Conservation (phyloP, 805 yeast species). For the Scheffersomyces stipitis region DNA sequence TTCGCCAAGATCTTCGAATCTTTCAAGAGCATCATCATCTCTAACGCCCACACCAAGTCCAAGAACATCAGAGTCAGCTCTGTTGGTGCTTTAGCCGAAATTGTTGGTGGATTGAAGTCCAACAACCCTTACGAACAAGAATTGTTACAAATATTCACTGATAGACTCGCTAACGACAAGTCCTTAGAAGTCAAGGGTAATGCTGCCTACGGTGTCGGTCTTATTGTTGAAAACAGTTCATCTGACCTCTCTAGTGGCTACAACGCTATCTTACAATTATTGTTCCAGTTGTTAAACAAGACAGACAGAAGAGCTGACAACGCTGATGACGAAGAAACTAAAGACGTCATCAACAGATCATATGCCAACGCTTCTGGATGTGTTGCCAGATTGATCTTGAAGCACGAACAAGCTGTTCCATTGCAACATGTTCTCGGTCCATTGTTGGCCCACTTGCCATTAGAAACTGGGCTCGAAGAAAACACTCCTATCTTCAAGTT, state of each 20-base stretch:
- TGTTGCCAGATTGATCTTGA: slow-evolving; percentile 86
- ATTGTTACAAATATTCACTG: slow-evolving; percentile 66
- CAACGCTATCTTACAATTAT: slow-evolving; percentile 68
- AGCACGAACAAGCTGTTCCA: slow-evolving; percentile 72
- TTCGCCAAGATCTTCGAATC: slow-evolving; percentile 71
- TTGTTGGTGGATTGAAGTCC: slow-evolving; percentile 69
- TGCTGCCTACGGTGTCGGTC: slow-evolving; percentile 94
- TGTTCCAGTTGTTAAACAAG: slow-evolving; percentile 78
- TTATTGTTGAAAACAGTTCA: slow-evolving; percentile 55
- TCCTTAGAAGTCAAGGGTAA: slow-evolving; percentile 89
- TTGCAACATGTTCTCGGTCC: slow-evolving; percentile 71
- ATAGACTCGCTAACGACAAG: slow-evolving; percentile 69
- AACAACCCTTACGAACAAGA: slow-evolving; percentile 67
- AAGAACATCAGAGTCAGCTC: slow-evolving; percentile 70
- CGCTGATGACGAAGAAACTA: slow-evolving; percentile 69
- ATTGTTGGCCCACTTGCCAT: slow-evolving; percentile 76
- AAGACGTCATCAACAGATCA: slow-evolving; percentile 77
- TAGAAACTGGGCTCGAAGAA: slow-evolving; percentile 87
- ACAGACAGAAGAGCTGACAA: slow-evolving; percentile 54
- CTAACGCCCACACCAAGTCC: slow-evolving; percentile 60
- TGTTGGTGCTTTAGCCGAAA: slow-evolving; percentile 89
- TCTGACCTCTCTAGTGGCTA: slow-evolving; percentile 64
- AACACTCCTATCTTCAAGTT: slow-evolving; percentile 86
- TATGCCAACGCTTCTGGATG: slow-evolving; percentile 96
- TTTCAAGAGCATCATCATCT: slow-evolving; percentile 63